These are phyloP conservation scores for Gentiana straminea DNA, from an alignment of 257 asterid genomes.

Conservation along the genomic window DNA sequence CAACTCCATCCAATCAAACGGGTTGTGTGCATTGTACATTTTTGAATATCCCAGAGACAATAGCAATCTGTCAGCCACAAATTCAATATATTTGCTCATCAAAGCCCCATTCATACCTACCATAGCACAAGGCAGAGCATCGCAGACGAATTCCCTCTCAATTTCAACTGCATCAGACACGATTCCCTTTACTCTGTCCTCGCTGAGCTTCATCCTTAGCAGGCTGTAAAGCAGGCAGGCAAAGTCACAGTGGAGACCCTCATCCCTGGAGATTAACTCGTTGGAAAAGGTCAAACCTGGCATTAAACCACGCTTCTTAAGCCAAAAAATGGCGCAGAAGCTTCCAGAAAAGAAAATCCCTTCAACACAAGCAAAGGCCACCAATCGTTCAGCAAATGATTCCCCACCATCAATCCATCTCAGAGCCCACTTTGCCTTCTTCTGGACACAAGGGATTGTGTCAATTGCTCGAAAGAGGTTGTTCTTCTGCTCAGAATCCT, in stretches of 20 bases:
- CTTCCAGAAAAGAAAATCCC: conserved; percentile 91
- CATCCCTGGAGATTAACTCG: conserved; percentile 78
- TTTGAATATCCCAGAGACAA: conserved; percentile 56
- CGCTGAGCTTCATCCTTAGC: conserved; percentile 52
- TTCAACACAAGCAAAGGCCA: conserved; percentile 88
- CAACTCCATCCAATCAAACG: conserved; percentile 96
- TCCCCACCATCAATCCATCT: conserved; percentile 88
- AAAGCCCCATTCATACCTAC: conserved; percentile 75
- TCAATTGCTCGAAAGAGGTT: conserved; percentile 69
- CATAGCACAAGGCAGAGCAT: conserved; percentile 71
- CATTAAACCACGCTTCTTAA: conserved; percentile 83
- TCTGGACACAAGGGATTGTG: conserved; percentile 67
- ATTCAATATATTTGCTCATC: conserved; percentile 76
- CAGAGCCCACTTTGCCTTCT: conserved; percentile 85
- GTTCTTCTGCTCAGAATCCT: conserved; percentile 57
- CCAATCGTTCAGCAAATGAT: conserved; percentile 63
- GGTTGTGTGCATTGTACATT: conserved; percentile 51
- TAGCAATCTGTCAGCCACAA: conserved; percentile 77
- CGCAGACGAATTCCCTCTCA: conserved; percentile 77
- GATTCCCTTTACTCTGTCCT: conserved; percentile 56
- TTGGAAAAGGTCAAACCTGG: conserved; percentile 80
- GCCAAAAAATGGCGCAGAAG: conserved; percentile 86
- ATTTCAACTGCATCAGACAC: conserved; percentile 66
- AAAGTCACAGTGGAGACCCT: conserved; percentile 85
- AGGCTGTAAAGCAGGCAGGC: conserved; percentile 78